Base-by-base conservation (phyloP, 2,329 filamentous ascomycete genomes). In the Chaetoscypha palmicola region DNA sequence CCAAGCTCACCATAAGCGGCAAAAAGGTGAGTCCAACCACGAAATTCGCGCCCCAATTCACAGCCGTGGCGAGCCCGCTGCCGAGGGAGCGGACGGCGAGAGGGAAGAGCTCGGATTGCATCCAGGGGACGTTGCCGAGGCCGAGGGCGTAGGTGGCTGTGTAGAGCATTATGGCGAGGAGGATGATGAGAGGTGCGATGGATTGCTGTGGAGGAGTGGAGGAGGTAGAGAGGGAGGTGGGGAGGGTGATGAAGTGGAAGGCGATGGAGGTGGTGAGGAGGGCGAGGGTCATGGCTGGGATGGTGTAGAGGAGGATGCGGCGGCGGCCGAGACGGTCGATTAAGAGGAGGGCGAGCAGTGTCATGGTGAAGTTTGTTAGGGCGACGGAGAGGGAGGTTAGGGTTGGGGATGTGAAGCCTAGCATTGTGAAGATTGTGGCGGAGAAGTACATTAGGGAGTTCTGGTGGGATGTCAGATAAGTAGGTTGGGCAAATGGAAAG, bases 401-500 rank as follows among this genome's bases (percentile, higher is more conserved):
- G 0, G 86, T 92, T 4, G 88, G 87, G 43, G 79, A 83, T 32
- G 74, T 72, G 61, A 94, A 94, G 1, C 83, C 83, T 1, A 94
- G 74, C 23, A 88, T 72, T 2, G 77, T 74, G 60, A 91, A 91
- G 22, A 91, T 87, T 5, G 85, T 89, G 3, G 84, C 85, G 0
- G 85, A 88, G 61, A 88, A 94, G 65, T 94, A 94, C 87, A 94
- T 94, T 22, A 95, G 71, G 9, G 85, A 89, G 66, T 95, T 94
- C 76, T 81, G 52, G 20, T 12, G 11, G 19, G 9, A 22, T 20
- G 17, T 21, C 7, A 33, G 30, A 38, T 54, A 41, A 51, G 19
- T 11, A 19, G 12, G n/a, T 19, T 16, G 9, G 26, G 3, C 19
- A 7, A 7, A 30, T 10, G 9, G 20, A 31, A 21, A 34, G 21